A percentile compares a stretch with the other conserved stretches of the same genome.
Conservation (phyloP, 192 early-diverging fungal genomes). For the Phycomyces nitens region DNA sequence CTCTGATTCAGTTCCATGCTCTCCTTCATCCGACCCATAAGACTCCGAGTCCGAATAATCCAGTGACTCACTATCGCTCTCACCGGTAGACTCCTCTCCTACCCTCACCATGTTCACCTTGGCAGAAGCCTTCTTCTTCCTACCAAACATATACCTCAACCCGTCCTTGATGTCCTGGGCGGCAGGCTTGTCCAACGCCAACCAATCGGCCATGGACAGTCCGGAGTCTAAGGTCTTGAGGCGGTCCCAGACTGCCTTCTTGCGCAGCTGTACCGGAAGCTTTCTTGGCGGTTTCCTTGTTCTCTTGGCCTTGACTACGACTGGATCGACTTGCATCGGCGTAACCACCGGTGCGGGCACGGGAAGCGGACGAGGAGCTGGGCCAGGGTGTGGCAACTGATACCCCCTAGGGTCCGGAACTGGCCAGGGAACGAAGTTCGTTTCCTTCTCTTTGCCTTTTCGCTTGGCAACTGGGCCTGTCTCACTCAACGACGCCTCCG, state of each 20-base stretch:
- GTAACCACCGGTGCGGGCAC: too few species aligned
- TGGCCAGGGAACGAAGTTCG: too few species aligned
- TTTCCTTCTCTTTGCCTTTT: too few species aligned
- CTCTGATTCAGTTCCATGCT: background rate
- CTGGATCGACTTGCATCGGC: background rate
- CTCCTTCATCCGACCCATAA: background rate
- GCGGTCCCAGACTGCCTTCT: background rate
- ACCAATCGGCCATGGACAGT: background rate
- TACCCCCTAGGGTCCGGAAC: too few species aligned
- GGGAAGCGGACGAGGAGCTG: too few species aligned
- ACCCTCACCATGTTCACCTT: background rate
- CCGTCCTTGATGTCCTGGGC: background rate
- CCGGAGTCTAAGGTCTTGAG: background rate
- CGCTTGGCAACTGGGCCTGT: too few species aligned
- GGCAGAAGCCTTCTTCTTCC: background rate
- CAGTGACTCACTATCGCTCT: background rate
- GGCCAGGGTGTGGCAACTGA: too few species aligned
- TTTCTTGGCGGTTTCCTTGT: background rate
- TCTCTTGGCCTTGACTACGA: background rate
- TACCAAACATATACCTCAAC: background rate
- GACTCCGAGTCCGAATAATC: background rate
- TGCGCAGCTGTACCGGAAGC: background rate
- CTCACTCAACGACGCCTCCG: too few species aligned
- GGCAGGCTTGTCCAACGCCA: slow-evolving; percentile 2
- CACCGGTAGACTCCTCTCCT: background rate